Evolutionary conservation across 371 early-diverging fungal genomes (phyloP).

Genomic region (Globomyces sp.): DNA sequence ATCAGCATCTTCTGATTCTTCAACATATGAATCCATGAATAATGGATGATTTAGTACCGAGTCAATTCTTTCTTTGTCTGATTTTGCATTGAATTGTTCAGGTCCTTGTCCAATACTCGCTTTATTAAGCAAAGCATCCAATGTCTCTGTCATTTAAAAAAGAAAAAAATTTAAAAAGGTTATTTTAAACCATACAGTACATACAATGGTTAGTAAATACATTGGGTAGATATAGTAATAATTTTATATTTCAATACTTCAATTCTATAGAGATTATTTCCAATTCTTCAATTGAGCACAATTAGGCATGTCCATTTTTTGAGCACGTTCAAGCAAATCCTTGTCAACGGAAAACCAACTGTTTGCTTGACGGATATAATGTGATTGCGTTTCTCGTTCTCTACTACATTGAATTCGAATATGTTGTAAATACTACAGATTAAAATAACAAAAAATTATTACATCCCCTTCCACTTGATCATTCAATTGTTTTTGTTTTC

Average conservation of each 20-base stretch:
- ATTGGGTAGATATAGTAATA: no score
- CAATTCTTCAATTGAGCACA: slow-evolving; percentile 52
- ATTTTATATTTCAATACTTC: no score
- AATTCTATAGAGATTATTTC: background rate
- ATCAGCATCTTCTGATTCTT: slow-evolving; percentile 62
- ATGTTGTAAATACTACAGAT: slow-evolving; percentile 23
- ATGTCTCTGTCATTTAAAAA: slow-evolving; percentile 12
- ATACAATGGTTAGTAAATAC: no score
- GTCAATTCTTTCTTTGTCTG: slow-evolving; percentile 30
- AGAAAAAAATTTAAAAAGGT: background rate
- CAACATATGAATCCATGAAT: slow-evolving; percentile 79
- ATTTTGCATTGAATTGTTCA: background rate
- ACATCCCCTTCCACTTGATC: slow-evolving; percentile 46
- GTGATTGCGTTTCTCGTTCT: slow-evolving; percentile 45
- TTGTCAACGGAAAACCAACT: slow-evolving; percentile 54
- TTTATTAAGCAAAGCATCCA: background rate
- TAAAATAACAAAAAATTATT: slow-evolving; percentile 19
- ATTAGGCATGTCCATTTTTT: slow-evolving; percentile 42
- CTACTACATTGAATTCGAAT: slow-evolving; percentile 44
- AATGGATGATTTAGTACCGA: slow-evolving; percentile 68
- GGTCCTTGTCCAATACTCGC: background rate
- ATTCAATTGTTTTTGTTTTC: slow-evolving; percentile 36
- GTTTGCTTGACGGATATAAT: slow-evolving; percentile 40
- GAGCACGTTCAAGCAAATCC: slow-evolving; percentile 45
- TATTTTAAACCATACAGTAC: no score